phyloP scores from a whole-genome alignment of 768 basidiomycete species.

The Cystoderma amianthinum region DNA sequence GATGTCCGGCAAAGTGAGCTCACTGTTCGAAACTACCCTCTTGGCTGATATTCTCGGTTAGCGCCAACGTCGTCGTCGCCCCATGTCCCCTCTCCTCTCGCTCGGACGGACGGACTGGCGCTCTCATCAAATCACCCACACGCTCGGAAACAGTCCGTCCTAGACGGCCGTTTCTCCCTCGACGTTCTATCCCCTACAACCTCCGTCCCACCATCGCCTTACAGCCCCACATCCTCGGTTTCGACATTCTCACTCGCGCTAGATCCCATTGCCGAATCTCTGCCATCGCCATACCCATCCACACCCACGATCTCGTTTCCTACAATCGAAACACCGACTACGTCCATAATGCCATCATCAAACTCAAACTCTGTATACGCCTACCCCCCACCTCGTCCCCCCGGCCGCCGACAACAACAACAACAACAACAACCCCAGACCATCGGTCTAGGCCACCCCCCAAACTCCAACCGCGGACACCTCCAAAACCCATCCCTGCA shows the following conservation, averaged over 20 bases:
- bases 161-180: conserved; percentile 40
- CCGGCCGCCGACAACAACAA: conserved; percentile 21
- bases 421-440: conserved; percentile 15
- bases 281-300: conserved; percentile 22
- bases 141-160: conserved; percentile 65
- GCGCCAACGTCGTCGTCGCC: conserved; percentile 24
- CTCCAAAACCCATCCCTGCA: conserved; percentile 1
- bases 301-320: conserved; percentile 30
- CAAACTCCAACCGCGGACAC: conserved; percentile 15
- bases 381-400: conserved; percentile 23
- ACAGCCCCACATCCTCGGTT: conserved; percentile 32
- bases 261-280: conserved; percentile 38
- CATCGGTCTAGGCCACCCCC: conserved; percentile 39
- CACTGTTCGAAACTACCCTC: neutral
- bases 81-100: conserved; percentile 34
- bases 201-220: conserved; percentile 19
- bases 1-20: conserved; percentile 14
- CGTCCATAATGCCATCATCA: neutral
- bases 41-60: conserved; percentile 5
- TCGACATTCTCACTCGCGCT: conserved; percentile 42
- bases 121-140: conserved; percentile 64
- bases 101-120: conserved; percentile 44
- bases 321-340: conserved; percentile 16
- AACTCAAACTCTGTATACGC: conserved; percentile 21
- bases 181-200: conserved; percentile 22